phyloP scores from a whole-genome alignment of 2,329 filamentous ascomycete species.

The Colletotrichum melonis region DNA sequence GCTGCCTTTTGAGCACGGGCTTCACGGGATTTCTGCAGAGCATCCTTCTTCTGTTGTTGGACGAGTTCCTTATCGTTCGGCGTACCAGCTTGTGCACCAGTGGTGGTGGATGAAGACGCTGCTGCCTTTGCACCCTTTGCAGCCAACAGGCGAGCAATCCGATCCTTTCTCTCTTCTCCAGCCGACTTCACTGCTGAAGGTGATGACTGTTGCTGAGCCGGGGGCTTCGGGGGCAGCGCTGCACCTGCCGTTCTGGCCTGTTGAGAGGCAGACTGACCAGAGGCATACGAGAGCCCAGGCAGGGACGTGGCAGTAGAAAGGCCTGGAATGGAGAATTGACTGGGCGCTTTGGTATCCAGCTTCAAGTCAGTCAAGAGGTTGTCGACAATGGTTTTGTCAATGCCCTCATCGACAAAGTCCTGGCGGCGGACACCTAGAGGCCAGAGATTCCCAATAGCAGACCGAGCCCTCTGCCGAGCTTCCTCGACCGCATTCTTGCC shows the following conservation, averaged over 20 bases:
- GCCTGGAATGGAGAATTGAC: neutral
- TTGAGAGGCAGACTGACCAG: neutral
- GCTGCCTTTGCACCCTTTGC: constrained; percentile 70
- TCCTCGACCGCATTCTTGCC: constrained; percentile 45
- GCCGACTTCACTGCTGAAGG: constrained; percentile 48
- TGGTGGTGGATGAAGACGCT: constrained; percentile 20
- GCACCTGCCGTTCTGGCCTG: neutral
- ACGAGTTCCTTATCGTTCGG: constrained; percentile 77
- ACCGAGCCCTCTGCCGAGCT: constrained; percentile 70
- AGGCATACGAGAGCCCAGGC: neutral
- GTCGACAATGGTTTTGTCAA: constrained; percentile 72
- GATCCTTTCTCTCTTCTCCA: constrained; percentile 75
- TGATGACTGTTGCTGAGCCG: neutral
- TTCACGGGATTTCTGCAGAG: constrained; percentile 71
- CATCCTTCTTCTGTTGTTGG: constrained; percentile 82
- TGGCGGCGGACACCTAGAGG: constrained; percentile 78
- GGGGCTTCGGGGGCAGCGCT: neutral
- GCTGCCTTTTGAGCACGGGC: constrained; percentile 50
- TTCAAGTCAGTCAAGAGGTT: constrained; percentile 76
- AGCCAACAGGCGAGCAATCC: constrained; percentile 81
- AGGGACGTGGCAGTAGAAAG: neutral
- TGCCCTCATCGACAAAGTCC: constrained; percentile 78
- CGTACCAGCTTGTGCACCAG: constrained; percentile 38
- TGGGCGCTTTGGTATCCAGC: constrained; percentile 56
- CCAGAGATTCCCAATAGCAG: constrained; percentile 74